Conservation (phyloP, 257 asterid genomes). For the Jacaranda copaia region DNA sequence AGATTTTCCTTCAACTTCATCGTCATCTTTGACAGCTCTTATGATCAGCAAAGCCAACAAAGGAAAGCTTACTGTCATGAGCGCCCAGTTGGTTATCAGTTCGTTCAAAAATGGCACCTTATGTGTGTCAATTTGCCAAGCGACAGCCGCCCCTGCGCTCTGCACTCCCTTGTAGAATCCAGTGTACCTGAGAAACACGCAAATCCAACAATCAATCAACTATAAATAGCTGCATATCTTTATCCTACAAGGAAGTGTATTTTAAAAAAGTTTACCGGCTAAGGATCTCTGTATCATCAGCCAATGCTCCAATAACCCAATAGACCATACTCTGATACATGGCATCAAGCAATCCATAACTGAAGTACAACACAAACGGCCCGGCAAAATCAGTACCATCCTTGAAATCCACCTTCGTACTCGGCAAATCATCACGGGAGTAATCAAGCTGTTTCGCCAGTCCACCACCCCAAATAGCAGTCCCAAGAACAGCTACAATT, state of each 20-base stretch:
- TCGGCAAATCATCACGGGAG: slow-evolving; percentile 48
- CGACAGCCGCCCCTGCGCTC: slow-evolving; percentile 79
- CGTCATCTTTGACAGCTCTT: slow-evolving; percentile 56
- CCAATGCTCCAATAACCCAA: slow-evolving; percentile 90
- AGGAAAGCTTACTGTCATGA: slow-evolving; percentile 51
- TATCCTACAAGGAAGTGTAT: not conserved
- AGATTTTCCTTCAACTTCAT: slow-evolving; percentile 40
- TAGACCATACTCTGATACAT: slow-evolving; percentile 96
- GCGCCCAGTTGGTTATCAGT: slow-evolving; percentile 48
- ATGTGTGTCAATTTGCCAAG: slow-evolving; percentile 64
- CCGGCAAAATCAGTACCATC: slow-evolving; percentile 77
- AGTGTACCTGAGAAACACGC: slow-evolving; percentile 43
- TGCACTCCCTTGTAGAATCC: slow-evolving; percentile 80
- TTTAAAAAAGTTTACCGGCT: slow-evolving; percentile 61
- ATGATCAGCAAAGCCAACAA: slow-evolving; percentile 45
- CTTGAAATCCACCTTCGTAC: slow-evolving; percentile 67
- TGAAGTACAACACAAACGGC: slow-evolving; percentile 79
- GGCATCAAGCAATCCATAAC: slow-evolving; percentile 91
- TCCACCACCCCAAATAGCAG: slow-evolving; percentile 93
- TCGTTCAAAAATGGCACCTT: slow-evolving; percentile 44
- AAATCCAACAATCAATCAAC: not conserved
- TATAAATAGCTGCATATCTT: not conserved
- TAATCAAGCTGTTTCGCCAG: slow-evolving; percentile 71
- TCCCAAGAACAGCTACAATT: slow-evolving; percentile 59
- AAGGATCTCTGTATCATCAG: slow-evolving; percentile 87